phyloP scores from a whole-genome alignment of 202 grass and related monocot genomes.

The Elaeis oleifera region DNA sequence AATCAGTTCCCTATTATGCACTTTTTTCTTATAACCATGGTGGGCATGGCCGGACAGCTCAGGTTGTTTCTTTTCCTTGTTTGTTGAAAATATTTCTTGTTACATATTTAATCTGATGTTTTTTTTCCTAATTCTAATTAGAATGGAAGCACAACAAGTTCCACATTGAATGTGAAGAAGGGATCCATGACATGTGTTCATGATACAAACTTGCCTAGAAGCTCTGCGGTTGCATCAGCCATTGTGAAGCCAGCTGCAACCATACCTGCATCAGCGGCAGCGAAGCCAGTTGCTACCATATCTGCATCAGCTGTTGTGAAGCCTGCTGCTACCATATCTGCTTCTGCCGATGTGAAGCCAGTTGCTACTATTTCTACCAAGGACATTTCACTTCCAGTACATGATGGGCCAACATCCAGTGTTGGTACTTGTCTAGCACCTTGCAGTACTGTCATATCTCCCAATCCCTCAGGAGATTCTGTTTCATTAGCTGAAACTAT shows the following conservation, averaged over 20 bases:
- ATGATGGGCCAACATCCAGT: conserved; percentile 25
- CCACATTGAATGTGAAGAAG: conserved; percentile 39
- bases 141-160: conserved; percentile 35
- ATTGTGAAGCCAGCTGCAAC: no score
- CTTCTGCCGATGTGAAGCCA: conserved; percentile 27
- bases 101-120: conserved; percentile 7
- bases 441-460: conserved; percentile 48
- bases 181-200: conserved; percentile 29
- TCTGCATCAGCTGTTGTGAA: no score
- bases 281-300: no score
- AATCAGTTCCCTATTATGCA: no score
- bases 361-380: conserved; percentile 16
- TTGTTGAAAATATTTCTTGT: neutral
- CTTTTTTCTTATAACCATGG: no score
- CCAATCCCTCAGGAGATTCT: conserved; percentile 53
- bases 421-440: conserved; percentile 31
- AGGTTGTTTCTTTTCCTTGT: neutral
- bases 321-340: no score
- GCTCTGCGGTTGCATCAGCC: conserved; percentile 15
- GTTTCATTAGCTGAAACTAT: conserved; percentile 72
- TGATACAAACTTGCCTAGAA: conserved; percentile 12
- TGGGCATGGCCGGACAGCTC: no score
- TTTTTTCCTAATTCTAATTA: conserved; percentile 21
- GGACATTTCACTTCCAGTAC: conserved; percentile 14
- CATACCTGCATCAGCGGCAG: no score